Conservation (phyloP, 441 rosid species). For the Capsella rubella region DNA sequence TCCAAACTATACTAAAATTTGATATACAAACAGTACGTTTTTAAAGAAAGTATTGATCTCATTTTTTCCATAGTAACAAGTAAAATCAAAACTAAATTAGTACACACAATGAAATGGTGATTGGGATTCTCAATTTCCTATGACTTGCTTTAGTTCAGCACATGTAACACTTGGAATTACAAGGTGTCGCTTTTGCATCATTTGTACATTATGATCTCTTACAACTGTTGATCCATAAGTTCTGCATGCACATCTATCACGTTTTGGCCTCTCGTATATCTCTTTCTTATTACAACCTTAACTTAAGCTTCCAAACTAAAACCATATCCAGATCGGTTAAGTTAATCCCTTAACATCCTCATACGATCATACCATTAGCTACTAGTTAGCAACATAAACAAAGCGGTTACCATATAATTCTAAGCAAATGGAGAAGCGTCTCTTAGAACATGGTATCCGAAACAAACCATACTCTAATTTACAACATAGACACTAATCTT, state of each 20-base stretch:
- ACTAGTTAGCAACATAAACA: background rate
- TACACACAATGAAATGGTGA: background rate
- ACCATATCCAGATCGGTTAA: constrained; percentile 9
- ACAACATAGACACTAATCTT: constrained; percentile 38
- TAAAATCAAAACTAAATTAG: background rate
- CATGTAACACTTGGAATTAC: constrained; percentile 12
- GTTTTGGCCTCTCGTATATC: background rate
- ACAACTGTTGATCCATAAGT: constrained; percentile 30
- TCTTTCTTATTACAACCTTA: background rate
- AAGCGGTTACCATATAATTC: background rate
- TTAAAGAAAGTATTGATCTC: no score
- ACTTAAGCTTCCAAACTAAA: background rate
- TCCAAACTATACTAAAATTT: no score
- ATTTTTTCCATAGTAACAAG: background rate
- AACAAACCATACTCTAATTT: background rate
- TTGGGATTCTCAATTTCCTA: constrained; percentile 4
- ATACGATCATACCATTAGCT: constrained; percentile 3
- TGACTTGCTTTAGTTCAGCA: background rate
- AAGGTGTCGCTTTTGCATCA: constrained; percentile 18
- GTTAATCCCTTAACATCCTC: constrained; percentile 4
- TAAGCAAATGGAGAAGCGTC: background rate
- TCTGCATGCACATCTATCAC: constrained; percentile 11
- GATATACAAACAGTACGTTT: no score
- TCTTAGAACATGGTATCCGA: constrained; percentile 1
- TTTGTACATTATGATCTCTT: constrained; percentile 9